Conservation (phyloP, 2,329 filamentous ascomycete genomes). For the Ceratocystis cubensis region DNA sequence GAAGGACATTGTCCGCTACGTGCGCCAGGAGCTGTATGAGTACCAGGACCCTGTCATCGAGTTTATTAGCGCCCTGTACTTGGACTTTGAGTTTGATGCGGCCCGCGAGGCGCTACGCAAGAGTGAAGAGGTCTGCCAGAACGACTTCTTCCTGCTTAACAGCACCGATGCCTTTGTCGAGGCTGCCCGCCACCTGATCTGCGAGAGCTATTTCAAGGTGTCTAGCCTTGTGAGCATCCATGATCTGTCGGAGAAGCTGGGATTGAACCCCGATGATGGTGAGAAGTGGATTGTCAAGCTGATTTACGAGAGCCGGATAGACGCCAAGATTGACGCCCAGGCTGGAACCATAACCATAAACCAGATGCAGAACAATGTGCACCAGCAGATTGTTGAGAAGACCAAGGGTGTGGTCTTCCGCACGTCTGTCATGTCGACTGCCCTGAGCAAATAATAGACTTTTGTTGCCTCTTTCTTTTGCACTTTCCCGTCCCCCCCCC, state of each 20-base stretch:
- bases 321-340: constrained; percentile 99
- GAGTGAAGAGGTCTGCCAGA: constrained; percentile 80
- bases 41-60: constrained; percentile 92
- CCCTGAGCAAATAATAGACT: constrained; percentile 39
- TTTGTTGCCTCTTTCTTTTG: background rate
- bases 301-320: constrained; percentile 91
- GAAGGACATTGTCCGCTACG: constrained; percentile 91
- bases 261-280: constrained; percentile 83
- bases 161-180: constrained; percentile 84
- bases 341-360: constrained; percentile 99
- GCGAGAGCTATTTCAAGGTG: constrained; percentile 99
- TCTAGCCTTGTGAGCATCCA: constrained; percentile 97
- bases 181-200: constrained; percentile 88
- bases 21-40: constrained; percentile 95
- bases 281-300: constrained; percentile 99
- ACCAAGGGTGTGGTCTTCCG: constrained; percentile 98
- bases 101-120: constrained; percentile 75
- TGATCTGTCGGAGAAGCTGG: constrained; percentile 84
- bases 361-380: constrained; percentile 94
- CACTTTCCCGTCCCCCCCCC: background rate
- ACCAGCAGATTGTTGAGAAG: constrained; percentile 98
- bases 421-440: constrained; percentile 80
- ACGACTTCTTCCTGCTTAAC: constrained; percentile 88
- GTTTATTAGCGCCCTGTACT: constrained; percentile 90
- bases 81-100: constrained; percentile 81